Evolutionary conservation across 2,329 filamentous ascomycete species (phyloP), one percentile per base, ranked within the genome.

Genomic region (Lachnellula suecica): DNA sequence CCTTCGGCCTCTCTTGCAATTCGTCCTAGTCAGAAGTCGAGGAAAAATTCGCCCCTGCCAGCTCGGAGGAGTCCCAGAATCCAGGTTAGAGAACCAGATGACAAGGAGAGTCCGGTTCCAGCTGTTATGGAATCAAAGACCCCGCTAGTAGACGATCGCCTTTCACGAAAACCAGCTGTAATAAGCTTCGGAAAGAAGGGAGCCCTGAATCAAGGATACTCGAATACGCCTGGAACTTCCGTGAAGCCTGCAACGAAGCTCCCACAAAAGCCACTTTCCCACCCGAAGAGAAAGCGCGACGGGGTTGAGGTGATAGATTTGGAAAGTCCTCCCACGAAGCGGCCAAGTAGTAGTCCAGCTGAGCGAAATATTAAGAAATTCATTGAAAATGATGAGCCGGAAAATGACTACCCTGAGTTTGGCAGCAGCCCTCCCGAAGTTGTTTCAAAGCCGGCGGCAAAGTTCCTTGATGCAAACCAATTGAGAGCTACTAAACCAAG

Each of bases 151-250:
- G 56, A 60, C 22, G 58, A 60, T 5, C 40, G 43, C 46, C 25
- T 41, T 5, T 19, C 31, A 20, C 48, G 58, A 38, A 60, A 60
- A 40, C 44, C 52, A 7, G 19, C 43, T 9, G 13, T 59, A 11
- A 52, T 60, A 5, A 37, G 41, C 7, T 60, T 60, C 40, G 25
- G 40, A 34, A 44, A 38, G 27, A 44, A 53, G 3, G 58, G 56
- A 2, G 53, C 58, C 6, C 29, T 27, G 25, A 60, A 60, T 17
- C 54, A 55, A 44, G 58, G 58, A 3, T 25, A 23, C 13, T 34
- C 53, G 25, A 41, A 31, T 38, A 44, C 40, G 15, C 24, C 38
- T 11, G 49, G 41, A 34, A 20, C 15, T 20, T 22, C 25, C 38
- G 6, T 24, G 19, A 44, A 41, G 23, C 25, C 4, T 22, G 17